Percentiles rank a stretch among this genome's conserved stretches.
Conservation (phyloP, 208 protist genomes). For the Crithidia expoeki region DNA sequence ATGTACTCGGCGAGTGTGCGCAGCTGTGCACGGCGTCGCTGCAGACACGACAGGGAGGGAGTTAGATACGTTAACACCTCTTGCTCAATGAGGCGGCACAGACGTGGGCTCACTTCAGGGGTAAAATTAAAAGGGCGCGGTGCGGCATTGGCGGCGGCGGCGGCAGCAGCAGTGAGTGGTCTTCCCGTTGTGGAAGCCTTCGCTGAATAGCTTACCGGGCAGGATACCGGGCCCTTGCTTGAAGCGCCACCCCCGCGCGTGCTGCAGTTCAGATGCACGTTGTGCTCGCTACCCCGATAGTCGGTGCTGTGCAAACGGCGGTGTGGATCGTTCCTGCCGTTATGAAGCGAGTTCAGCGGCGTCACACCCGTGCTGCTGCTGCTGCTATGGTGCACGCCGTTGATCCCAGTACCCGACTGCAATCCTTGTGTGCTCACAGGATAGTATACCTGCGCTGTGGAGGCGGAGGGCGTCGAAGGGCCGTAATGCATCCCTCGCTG, state of each 20-base stretch:
- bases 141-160: neutral
- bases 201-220: too few relatives aligned
- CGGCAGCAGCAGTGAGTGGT: neutral
- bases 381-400: neutral
- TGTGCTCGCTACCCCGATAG: constrained; percentile 8
- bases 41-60: constrained; percentile 51
- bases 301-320: neutral
- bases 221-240: too few relatives aligned
- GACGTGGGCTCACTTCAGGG: constrained; percentile 54
- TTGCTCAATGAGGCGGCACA: constrained; percentile 65
- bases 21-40: constrained; percentile 63
- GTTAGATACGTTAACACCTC: constrained; percentile 69
- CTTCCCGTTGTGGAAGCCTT: too few relatives aligned
- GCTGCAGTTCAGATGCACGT: neutral
- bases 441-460: constrained; percentile 16
- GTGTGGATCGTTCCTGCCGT: constrained; percentile 12
- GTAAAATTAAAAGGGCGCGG: constrained; percentile 37
- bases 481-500: constrained; percentile 1
- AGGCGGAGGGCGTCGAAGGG: neutral
- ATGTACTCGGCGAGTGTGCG: constrained; percentile 59
- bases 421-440: neutral
- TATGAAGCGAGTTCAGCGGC: neutral
- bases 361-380: neutral
- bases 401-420: neutral
- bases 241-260: constrained; percentile 15